Base-by-base conservation (phyloP, 2,329 filamentous ascomycete genomes). In the Aureobasidium sp. region DNA sequence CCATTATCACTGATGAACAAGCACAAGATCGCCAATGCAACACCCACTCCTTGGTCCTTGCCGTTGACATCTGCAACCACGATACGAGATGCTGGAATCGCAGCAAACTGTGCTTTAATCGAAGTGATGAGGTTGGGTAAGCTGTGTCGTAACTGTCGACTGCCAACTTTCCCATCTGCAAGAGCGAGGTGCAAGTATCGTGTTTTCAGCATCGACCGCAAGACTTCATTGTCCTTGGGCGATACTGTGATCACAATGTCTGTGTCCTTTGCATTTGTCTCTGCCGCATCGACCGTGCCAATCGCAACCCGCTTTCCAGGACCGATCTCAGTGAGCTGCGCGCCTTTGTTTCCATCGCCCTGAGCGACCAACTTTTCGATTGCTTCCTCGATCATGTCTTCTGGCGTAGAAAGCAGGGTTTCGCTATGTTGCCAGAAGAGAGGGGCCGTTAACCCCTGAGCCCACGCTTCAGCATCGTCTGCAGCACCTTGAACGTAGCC, bases 391-490 rank as follows among this genome's bases (percentile, higher is more conserved):
- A 88, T 74, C 2, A 91, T 84, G 10, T 84, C 81, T 69, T 97
- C 92, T 0, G 82, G 70, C 0, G 87, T 82, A 0, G 73, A 73
- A 23, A 95, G 77, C 12, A 97, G 77, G 6, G 70, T 42, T 0
- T 83, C 77, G 46, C 77, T 78, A 67, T 96, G 79, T 2, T 74
- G 74, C 94, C 94, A 99, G 75, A 96, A 99, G 0, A 93, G 66
- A 0, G 78, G 72, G 0, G 93, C 85, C 0, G 89, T 94, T 17
- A 97, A 81, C 0, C 90, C 91, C 29, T 83, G 78, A 1, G 91
- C 88, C 94, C 94, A 99, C 67, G 90, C 90, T 78, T 99, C 94
- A 13, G 89, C 90, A 72, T 99, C 94, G 73, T 99, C 94, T 2
- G 89, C 94, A 0, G 93, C 93, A 56, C 94, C 94, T 75, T 97